Evolutionary conservation across 2,329 filamentous ascomycete species (phyloP).

Genomic region (Pseudogymnoascus sp.): DNA sequence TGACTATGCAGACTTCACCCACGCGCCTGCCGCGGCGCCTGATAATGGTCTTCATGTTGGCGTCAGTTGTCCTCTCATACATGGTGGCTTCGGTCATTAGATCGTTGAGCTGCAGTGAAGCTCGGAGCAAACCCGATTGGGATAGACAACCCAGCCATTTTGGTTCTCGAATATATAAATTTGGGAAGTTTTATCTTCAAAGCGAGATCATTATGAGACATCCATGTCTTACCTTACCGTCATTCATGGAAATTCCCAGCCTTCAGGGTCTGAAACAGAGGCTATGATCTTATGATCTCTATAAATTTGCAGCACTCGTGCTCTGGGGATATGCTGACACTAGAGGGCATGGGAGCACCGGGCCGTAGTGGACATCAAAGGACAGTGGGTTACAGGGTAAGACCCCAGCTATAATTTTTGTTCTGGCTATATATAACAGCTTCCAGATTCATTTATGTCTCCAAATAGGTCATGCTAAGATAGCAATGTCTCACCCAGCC

Average conservation of each 20-base stretch:
- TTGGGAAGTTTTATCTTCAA: not conserved
- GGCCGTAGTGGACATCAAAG: not conserved
- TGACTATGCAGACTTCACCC: not conserved
- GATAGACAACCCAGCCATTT: not conserved
- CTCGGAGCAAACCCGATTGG: not conserved
- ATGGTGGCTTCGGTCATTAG: not conserved
- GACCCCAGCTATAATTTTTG: not conserved
- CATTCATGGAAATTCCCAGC: not conserved
- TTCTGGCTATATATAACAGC: not conserved
- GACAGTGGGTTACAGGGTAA: not conserved
- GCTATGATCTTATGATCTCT: not conserved
- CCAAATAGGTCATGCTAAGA: conserved; percentile 3
- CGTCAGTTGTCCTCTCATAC: not conserved
- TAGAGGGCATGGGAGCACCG: not conserved
- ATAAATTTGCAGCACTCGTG: not conserved
- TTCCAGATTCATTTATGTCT: not conserved
- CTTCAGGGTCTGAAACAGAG: not conserved
- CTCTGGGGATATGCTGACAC: not conserved
- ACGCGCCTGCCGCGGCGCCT: not conserved
- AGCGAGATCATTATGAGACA: not conserved
- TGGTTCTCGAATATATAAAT: not conserved
- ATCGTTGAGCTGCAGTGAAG: not conserved
- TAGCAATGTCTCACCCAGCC: not conserved
- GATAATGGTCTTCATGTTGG: not conserved
- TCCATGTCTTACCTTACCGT: not conserved